Percentiles rank a stretch among this genome's conserved stretches.
These are phyloP conservation scores for Lantana camara DNA, from an alignment of 257 asterid genomes.

Conservation along the genomic window DNA sequence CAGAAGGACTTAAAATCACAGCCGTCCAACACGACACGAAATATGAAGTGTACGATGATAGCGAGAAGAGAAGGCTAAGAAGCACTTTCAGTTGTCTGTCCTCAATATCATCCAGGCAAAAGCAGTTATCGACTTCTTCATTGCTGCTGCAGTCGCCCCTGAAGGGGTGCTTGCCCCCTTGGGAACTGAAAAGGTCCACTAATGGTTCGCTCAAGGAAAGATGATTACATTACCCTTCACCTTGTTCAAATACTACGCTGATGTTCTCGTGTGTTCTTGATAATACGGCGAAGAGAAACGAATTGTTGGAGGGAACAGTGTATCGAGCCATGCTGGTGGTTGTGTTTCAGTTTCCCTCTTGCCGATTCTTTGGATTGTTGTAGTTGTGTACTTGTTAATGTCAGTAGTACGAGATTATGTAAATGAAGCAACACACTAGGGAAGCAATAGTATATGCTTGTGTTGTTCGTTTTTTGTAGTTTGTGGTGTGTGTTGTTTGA, in stretches of 20 bases:
- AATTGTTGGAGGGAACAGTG: conserved; percentile 29
- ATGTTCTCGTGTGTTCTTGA: conserved; percentile 1
- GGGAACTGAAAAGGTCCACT: conserved; percentile 53
- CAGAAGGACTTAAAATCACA: conserved; percentile 65
- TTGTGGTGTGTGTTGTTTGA: conserved; percentile 9
- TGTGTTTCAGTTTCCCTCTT: conserved; percentile 5
- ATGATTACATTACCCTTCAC: conserved; percentile 7
- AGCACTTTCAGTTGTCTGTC: conserved; percentile 67
- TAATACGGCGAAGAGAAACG: conserved; percentile 1
- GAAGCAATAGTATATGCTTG: conserved; percentile 16
- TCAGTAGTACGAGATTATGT: conserved; percentile 18
- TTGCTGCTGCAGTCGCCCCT: conserved; percentile 66
- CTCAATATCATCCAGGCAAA: conserved; percentile 71
- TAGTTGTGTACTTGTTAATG: conserved; percentile 5
- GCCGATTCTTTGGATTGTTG: conserved; percentile 23
- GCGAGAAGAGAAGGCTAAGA: conserved; percentile 63
- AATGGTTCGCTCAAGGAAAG: conserved; percentile 54
- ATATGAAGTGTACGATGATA: conserved; percentile 40
- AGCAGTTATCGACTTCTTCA: conserved; percentile 68
- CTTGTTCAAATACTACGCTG: too few species aligned
- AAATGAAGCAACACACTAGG: conserved; percentile 14
- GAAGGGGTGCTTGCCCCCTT: conserved; percentile 65
- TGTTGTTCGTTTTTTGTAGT: conserved; percentile 3
- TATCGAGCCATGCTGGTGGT: conserved; percentile 24
- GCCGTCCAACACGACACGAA: conserved; percentile 61